Evolutionary conservation across 345 rosid genomes (phyloP), one percentile per base, ranked within the genome.

Genomic region (Citrus sinensis): DNA sequence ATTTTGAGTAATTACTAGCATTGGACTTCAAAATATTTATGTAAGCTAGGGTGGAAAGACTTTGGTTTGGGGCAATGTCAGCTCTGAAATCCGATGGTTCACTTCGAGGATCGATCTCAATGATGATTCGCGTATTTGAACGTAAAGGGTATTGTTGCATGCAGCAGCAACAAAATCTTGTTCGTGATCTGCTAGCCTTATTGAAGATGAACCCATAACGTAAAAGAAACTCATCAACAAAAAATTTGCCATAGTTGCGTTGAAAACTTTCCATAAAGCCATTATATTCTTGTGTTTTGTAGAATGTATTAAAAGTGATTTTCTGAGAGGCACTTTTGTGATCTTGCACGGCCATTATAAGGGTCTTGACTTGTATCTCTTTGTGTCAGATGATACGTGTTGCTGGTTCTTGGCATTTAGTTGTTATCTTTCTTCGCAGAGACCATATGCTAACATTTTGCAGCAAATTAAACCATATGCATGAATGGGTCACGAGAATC

Each of bases 91-190:
- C 84, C 27, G 76, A 76, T 39, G 82, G 72, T 63, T 42, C 25
- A 61, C 79, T 72, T 25, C 46, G 69, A 40, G 80, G 84, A 56
- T 84, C 70, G 79, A 84, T 78, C 80, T 67, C 25, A 81, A 61
- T 17, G 87, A 62, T 37, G 65, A 75, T 0, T 71, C 2, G 0
- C 42, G 10, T 39, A 39, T 39, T 39, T 39, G 2, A 8, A 39
- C 42, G 42, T 39, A 8, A 39, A 39, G 42, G 42, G 82, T 81
- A 49, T 13, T 74, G 27, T 40, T 81, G 82, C 40, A 37, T 14
- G 84, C 25, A n/a, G 42, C 14, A 6, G 76, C 81, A 54, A 81
- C 71, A 72, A 81, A 80, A 67, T 84, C 86, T 35, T 16, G 11
- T 19, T 30, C 51, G 3, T 37, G 40, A 7, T 37, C 2, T 37